A percentile compares a stretch with the other conserved stretches of the same genome.
These are phyloP conservation scores for Penstemon newberryi DNA, from an alignment of 257 asterid species.

Conservation along the genomic window DNA sequence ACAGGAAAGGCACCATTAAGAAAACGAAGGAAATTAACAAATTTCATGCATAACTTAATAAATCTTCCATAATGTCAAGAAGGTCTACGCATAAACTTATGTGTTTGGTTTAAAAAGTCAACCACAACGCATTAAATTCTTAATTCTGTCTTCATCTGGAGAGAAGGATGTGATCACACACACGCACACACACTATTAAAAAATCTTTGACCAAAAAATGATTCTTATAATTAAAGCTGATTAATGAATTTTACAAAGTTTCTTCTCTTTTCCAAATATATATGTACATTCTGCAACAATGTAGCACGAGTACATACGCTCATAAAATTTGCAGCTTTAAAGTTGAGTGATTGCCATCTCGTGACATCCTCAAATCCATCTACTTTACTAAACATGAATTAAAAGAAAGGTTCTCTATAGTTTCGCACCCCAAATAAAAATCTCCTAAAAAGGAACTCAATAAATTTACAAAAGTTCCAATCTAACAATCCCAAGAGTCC, in stretches of 20 bases:
- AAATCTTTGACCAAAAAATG: too few relatives aligned
- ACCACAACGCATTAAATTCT: background rate
- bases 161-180: too few relatives aligned
- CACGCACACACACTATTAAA: too few relatives aligned
- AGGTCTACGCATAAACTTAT: background rate
- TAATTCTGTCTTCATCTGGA: too few relatives aligned
- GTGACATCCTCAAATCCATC: slow-evolving; percentile 1
- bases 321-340: too few relatives aligned
- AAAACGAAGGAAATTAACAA: slow-evolving; percentile 13
- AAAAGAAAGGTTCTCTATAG: background rate
- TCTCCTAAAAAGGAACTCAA: background rate
- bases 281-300: too few relatives aligned
- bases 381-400: too few relatives aligned
- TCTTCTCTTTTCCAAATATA: too few relatives aligned
- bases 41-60: background rate
- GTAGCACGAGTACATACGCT: too few relatives aligned
- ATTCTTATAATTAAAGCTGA: too few relatives aligned
- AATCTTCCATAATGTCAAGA: slow-evolving; percentile 2
- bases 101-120: slow-evolving; percentile 1
- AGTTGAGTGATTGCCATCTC: too few relatives aligned
- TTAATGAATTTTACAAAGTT: too few relatives aligned
- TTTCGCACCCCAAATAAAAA: slow-evolving; percentile 13
- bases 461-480: background rate
- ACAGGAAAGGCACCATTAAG: slow-evolving; percentile 5
- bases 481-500: background rate